Conservation (phyloP, 2,329 filamentous ascomycete species). For the Colletotrichum shisoi region DNA sequence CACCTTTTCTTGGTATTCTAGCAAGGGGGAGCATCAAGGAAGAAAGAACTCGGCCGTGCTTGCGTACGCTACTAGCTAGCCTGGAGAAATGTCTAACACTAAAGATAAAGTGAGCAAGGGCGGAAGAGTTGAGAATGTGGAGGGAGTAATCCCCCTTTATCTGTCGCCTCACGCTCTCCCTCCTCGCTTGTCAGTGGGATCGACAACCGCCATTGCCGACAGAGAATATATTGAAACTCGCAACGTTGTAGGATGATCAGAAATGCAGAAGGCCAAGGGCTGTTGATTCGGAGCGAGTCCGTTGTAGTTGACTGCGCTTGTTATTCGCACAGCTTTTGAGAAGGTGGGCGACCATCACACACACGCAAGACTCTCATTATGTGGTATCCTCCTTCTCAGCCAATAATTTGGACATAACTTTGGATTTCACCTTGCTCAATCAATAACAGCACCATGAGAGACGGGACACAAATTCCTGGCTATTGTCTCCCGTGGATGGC, state of each 20-base stretch:
- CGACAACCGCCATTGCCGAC: conserved; percentile 1
- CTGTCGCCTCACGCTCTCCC: background rate
- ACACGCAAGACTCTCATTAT: no score
- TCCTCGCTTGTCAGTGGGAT: conserved; percentile 7
- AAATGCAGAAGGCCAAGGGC: background rate
- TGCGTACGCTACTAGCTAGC: background rate
- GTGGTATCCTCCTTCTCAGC: background rate
- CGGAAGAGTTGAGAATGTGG: background rate
- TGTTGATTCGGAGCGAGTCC: conserved; percentile 9
- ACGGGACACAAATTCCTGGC: background rate
- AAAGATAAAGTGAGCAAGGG: background rate
- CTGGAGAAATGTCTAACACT: no score
- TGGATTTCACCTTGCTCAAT: background rate
- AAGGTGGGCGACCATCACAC: background rate
- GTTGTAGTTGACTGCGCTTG: conserved; percentile 17
- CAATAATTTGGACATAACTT: background rate
- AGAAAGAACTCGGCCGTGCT: background rate
- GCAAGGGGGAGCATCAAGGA: background rate
- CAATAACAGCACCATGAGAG: background rate
- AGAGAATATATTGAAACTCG: conserved; percentile 1
- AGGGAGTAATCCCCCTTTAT: background rate
- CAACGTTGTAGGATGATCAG: background rate
- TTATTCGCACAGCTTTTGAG: conserved; percentile 5
- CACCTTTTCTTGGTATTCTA: conserved; percentile 3
- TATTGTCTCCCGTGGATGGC: background rate